Base-by-base conservation (phyloP, 1,284 basidiomycete species). In the Ustilago shanxiensis region DNA sequence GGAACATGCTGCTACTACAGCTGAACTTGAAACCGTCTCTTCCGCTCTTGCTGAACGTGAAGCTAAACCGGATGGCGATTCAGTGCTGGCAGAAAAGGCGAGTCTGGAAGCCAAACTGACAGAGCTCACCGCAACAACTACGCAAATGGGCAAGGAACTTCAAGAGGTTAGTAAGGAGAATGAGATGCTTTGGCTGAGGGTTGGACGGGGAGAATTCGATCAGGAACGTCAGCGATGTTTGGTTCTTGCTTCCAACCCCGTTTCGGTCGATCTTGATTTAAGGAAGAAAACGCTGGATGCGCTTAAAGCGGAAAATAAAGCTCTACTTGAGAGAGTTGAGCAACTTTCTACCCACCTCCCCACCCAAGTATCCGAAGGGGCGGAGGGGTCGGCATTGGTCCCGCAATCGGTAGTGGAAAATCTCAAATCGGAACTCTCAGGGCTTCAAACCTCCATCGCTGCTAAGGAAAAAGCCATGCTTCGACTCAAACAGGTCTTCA, bases 281-380 rank as follows among this genome's bases (percentile, higher is more conserved):
- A 89, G 93, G 33, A 88, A 90, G 70, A 90, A 88, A 16, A 90
- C 89, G 10, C 88, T 95, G 86, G 91, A 93, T 44, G 87, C 91
- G 5, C 87, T 95, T 35, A 91, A 89, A 84, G 88, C 87, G 51
- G 94, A 95, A 87, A 95, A 95, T 81, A 89, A 90, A 52, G 91
- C 91, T 1, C 86, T 95, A 9, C 68, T 89, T 7, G 81, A 81
- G 7, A 78, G 86, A 6, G 63, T 89, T 1, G 81, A 80, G 35
- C 84, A 84, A 26, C 59, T 85, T 0, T 68, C 77, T 6, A n/a
- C 44, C 0, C 70, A 22, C 18, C n/a, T 49, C 22, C 22, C 58
- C 22, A 28, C 58, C 8, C 13, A 28, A 31, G 1, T 39, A 1
- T 10, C 37, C 2, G 47, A 60, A 0, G 22, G 52, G 24, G 41